phyloP scores from a whole-genome alignment of 306 rosid species.

The Vigna angularis region DNA sequence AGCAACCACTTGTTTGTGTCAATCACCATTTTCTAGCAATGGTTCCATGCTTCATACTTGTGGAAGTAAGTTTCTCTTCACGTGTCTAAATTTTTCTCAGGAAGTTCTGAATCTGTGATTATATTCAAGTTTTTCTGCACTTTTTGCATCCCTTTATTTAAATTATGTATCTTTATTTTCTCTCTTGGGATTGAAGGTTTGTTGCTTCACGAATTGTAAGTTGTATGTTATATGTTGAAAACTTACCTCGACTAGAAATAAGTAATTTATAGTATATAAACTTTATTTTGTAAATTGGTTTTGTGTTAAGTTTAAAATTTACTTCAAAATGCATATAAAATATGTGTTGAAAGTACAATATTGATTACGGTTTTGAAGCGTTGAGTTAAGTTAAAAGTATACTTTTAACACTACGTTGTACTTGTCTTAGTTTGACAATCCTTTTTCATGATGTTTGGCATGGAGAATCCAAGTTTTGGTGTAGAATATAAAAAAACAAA shows the following conservation, averaged over 20 bases:
- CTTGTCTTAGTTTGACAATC: neutral
- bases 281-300: rapidly evolving
- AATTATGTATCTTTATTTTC: neutral
- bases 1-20: neutral
- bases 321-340: rapidly evolving
- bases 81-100: neutral
- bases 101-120: neutral
- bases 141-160: neutral
- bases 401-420: neutral
- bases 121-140: neutral
- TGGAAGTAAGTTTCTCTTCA: neutral
- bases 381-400: too few relatives aligned
- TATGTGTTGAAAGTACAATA: too few relatives aligned
- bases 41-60: neutral
- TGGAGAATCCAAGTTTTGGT: neutral
- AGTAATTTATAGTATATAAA: too few relatives aligned
- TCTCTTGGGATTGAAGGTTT: neutral
- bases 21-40: neutral
- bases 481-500: neutral
- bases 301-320: too few relatives aligned
- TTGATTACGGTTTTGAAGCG: too few relatives aligned
- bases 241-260: too few relatives aligned
- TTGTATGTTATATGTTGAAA: neutral
- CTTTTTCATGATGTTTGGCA: neutral
- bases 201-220: neutral